Conservation (phyloP, 2,329 filamentous ascomycete species). For the Cordyceps farinosa region DNA sequence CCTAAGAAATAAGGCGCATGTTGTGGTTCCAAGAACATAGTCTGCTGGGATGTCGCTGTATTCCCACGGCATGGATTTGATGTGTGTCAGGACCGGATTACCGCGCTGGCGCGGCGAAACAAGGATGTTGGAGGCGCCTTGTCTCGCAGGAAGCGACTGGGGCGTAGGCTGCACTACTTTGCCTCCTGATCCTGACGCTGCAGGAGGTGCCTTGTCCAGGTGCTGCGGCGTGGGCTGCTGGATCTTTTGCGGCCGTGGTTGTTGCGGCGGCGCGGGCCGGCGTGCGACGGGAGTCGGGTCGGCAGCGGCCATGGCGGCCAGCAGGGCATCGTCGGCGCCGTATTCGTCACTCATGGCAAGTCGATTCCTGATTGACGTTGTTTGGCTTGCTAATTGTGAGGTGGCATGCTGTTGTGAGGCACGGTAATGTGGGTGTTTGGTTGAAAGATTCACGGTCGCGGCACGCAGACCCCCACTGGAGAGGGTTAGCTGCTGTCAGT, state of each 20-base stretch:
- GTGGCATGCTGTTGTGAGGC: neutral
- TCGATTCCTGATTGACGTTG: neutral
- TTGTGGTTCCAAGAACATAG: conserved; percentile 82
- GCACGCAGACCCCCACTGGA: neutral
- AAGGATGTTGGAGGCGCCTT: conserved; percentile 71
- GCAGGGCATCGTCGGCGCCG: conserved; percentile 54
- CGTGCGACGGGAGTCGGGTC: conserved; percentile 31
- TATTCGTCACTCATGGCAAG: conserved; percentile 53
- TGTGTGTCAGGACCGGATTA: conserved; percentile 82
- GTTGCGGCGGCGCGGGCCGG: conserved; percentile 34
- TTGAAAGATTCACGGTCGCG: conserved; percentile 4
- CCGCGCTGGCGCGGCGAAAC: conserved; percentile 92
- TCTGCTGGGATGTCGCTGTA: conserved; percentile 96
- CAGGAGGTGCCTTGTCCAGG: conserved; percentile 47
- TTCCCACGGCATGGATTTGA: conserved; percentile 86
- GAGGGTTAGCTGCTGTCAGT: neutral
- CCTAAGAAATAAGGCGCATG: conserved; percentile 86
- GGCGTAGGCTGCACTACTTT: conserved; percentile 84
- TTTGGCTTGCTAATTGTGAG: neutral
- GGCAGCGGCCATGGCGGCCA: conserved; percentile 53
- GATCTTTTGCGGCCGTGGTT: conserved; percentile 41
- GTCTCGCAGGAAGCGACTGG: conserved; percentile 68
- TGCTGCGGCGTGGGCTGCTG: conserved; percentile 52
- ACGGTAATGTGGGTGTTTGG: neutral
- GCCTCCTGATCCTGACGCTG: conserved; percentile 31